Conservation (phyloP, 2,329 filamentous ascomycete species). For the Ophiosphaerella korrae region DNA sequence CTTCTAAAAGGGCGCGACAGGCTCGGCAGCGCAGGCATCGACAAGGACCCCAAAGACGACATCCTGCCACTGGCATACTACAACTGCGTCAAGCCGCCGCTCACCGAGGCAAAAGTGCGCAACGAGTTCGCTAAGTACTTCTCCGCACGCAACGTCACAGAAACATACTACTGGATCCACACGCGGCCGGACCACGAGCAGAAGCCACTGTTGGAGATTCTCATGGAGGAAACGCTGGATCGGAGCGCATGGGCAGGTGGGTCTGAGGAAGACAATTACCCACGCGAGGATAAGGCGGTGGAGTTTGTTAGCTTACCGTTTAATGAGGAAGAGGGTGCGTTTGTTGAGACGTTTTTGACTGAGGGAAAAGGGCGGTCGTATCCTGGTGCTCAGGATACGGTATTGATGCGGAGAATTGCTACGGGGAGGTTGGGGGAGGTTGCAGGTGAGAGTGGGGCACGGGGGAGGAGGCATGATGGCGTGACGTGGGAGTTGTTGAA, state of each 20-base stretch:
- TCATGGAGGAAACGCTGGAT: conserved; percentile 56
- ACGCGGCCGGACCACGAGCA: conserved; percentile 66
- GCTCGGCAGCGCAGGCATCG: conserved; percentile 22
- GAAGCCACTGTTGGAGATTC: conserved; percentile 67
- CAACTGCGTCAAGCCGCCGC: conserved; percentile 72
- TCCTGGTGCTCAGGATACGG: conserved; percentile 71
- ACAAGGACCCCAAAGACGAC: conserved; percentile 45
- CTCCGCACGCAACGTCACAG: conserved; percentile 68
- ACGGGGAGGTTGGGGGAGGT: conserved; percentile 64
- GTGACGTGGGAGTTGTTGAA: conserved; percentile 57
- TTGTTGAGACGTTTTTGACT: conserved; percentile 73
- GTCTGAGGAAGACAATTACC: conserved; percentile 17
- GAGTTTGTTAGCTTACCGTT: conserved; percentile 77
- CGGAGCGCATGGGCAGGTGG: conserved; percentile 16
- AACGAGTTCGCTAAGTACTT: conserved; percentile 73
- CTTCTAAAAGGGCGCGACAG: conserved; percentile 59
- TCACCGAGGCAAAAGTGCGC: conserved; percentile 67
- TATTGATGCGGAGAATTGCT: conserved; percentile 74
- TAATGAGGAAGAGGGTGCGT: conserved; percentile 70
- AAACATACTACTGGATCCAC: conserved; percentile 75
- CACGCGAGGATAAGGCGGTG: conserved; percentile 61
- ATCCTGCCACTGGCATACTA: conserved; percentile 76
- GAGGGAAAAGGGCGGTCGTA: conserved; percentile 68
- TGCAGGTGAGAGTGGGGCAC: conserved; percentile 26
- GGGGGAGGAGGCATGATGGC: conserved; percentile 55